phyloP scores from a whole-genome alignment of 73 alveolate species.

The Symbiodinium natans region DNA sequence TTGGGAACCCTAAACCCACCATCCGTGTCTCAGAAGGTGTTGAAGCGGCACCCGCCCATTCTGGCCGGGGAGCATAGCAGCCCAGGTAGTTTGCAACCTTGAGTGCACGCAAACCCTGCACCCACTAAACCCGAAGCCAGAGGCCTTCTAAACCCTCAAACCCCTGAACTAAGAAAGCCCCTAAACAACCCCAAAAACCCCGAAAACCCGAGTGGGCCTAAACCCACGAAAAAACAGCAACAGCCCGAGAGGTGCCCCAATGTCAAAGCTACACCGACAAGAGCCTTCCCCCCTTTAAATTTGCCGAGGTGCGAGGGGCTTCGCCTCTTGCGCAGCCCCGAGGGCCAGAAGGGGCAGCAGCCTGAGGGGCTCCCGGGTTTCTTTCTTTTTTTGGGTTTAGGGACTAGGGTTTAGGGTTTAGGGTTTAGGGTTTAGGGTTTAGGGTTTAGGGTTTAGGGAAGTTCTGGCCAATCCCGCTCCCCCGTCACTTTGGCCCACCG shows the following conservation, averaged over 20 bases:
- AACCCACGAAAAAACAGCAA: too few species aligned
- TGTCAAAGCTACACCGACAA: too few species aligned
- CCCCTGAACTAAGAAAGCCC: neutral
- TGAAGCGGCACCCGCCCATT: too few species aligned
- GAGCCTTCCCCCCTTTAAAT: neutral
- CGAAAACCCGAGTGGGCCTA: too few species aligned
- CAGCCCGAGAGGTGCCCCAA: too few species aligned
- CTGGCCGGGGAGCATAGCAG: neutral
- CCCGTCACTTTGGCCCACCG: too few species aligned
- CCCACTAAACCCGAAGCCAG: neutral
- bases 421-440: neutral
- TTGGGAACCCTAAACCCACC: neutral
- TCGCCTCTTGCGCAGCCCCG: neutral
- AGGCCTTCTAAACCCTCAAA: neutral
- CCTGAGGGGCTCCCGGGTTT: neutral
- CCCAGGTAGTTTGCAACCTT: constrained; percentile 17
- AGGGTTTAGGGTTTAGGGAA: neutral
- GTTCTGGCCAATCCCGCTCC: too few species aligned
- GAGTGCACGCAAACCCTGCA: neutral
- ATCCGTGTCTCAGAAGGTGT: neutral
- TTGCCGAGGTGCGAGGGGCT: neutral
- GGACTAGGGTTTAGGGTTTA: neutral
- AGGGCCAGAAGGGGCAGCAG: neutral
- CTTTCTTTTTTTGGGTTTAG: neutral
- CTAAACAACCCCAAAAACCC: too few species aligned